Conservation (phyloP, 305 asterid genomes). For the Fraxinus ornus region DNA sequence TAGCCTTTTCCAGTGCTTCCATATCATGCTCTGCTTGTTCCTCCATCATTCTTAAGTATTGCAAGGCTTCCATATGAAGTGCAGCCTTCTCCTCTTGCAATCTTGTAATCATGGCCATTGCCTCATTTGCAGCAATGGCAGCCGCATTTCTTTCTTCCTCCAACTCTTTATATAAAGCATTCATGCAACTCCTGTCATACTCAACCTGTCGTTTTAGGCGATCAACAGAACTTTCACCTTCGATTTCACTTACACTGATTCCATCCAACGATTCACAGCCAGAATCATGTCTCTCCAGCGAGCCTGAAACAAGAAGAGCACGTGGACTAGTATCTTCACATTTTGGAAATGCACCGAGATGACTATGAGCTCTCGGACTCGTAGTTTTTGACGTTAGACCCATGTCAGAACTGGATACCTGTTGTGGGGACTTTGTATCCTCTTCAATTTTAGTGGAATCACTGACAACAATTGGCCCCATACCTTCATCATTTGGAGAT, state of each 20-base stretch:
- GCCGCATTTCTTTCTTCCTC: slow-evolving; percentile 88
- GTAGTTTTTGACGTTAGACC: slow-evolving; percentile 23
- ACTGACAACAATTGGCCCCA: slow-evolving; percentile 20
- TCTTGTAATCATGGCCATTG: slow-evolving; percentile 93
- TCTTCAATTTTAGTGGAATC: slow-evolving; percentile 36
- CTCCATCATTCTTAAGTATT: slow-evolving; percentile 89
- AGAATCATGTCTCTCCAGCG: slow-evolving; percentile 33
- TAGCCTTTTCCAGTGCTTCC: slow-evolving; percentile 76
- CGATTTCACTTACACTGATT: slow-evolving; percentile 35
- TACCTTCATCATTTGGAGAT: slow-evolving; percentile 18
- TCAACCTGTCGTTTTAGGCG: slow-evolving; percentile 55
- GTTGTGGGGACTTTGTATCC: slow-evolving; percentile 23
- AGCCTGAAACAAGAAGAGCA: slow-evolving; percentile 27
- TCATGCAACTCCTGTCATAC: slow-evolving; percentile 43
- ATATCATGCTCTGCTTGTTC: slow-evolving; percentile 85
- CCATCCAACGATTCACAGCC: slow-evolving; percentile 38
- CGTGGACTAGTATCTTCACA: slow-evolving; percentile 18
- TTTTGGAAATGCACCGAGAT: slow-evolving; percentile 19
- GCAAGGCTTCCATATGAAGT: slow-evolving; percentile 84
- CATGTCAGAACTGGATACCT: slow-evolving; percentile 23
- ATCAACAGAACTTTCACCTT: slow-evolving; percentile 54
- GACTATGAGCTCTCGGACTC: slow-evolving; percentile 22
- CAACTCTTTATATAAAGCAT: slow-evolving; percentile 56
- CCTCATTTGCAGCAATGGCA: slow-evolving; percentile 67
- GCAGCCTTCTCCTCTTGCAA: slow-evolving; percentile 89